phyloP scores from a whole-genome alignment of 2,329 filamentous ascomycete species.

The Phyllosticta ampelicida region DNA sequence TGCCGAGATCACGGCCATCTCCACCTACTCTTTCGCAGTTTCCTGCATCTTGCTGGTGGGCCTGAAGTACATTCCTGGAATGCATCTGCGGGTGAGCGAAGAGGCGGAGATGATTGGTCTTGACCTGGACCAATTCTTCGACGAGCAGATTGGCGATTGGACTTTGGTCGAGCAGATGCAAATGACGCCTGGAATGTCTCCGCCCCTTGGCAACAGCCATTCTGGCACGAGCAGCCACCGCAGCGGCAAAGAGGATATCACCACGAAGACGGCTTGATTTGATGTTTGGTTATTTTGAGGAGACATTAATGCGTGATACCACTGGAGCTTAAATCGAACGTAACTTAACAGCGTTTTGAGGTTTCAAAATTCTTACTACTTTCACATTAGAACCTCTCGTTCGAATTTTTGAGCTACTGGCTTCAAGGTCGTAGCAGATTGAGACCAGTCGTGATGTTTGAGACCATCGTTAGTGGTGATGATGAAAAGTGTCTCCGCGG shows the following conservation, averaged over 20 bases:
- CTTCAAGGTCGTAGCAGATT: conserved; percentile 23
- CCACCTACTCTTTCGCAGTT: conserved; percentile 42
- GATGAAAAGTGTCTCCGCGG: conserved; percentile 33
- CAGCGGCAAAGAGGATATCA: conserved; percentile 12
- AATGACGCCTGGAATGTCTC: conserved; percentile 1
- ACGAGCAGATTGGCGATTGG: conserved; percentile 47
- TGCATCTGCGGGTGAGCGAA: conserved; percentile 44
- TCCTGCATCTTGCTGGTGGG: conserved; percentile 41
- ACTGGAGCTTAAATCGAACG: neutral
- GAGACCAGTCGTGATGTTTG: conserved; percentile 27
- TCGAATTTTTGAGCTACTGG: conserved; percentile 16
- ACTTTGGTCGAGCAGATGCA: conserved; percentile 22
- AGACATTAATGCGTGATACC: neutral
- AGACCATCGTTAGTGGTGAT: conserved; percentile 25
- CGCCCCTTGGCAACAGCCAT: neutral
- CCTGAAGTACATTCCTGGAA: conserved; percentile 44
- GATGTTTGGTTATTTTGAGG: neutral
- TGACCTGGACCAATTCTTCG: conserved; percentile 45
- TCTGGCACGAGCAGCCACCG: conserved; percentile 15
- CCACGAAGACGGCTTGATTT: conserved; percentile 7
- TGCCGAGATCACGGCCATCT: conserved; percentile 45
- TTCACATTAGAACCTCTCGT: neutral
- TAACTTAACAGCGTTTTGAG: neutral
- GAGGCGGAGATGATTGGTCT: conserved; percentile 46
- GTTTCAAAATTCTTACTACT: neutral